Evolutionary conservation across 2,329 filamentous ascomycete genomes (phyloP).

Genomic region (Pestalotiopsis sp.): DNA sequence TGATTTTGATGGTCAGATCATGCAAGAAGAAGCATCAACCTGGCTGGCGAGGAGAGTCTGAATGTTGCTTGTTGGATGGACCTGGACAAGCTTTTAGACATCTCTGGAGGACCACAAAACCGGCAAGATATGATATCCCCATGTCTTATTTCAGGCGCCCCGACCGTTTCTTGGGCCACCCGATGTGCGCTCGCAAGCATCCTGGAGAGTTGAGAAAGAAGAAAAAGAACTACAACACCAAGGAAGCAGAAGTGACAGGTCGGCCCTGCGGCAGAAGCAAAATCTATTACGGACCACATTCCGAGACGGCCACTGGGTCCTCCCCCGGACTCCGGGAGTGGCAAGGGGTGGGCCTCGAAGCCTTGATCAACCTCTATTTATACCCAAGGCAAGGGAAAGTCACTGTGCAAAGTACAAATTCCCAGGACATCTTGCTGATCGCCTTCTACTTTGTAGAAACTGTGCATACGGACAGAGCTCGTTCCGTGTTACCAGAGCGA

Average conservation of each 20-base stretch:
- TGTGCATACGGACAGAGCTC: no score
- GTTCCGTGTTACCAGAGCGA: no score
- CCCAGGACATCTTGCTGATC: no score
- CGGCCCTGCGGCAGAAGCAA: slow-evolving; percentile 1
- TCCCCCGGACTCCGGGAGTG: not conserved
- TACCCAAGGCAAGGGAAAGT: not conserved
- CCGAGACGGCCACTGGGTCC: not conserved
- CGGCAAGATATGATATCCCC: not conserved
- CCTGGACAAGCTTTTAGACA: not conserved
- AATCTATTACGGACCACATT: not conserved
- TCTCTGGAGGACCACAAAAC: not conserved
- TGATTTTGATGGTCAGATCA: not conserved
- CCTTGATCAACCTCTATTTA: not conserved
- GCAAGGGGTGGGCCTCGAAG: not conserved
- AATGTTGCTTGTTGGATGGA: not conserved
- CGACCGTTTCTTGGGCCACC: not conserved
- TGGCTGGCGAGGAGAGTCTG: not conserved
- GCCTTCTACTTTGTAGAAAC: no score
- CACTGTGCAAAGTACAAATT: no score
- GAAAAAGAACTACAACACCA: not conserved
- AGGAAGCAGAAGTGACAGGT: not conserved
- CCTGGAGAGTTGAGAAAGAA: not conserved
- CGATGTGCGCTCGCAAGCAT: not conserved
- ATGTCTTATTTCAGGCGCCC: not conserved
- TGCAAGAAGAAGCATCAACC: not conserved